These are phyloP conservation scores for Bipolaris zeicola DNA, from an alignment of 2,329 filamentous ascomycete species.

Conservation along the genomic window DNA sequence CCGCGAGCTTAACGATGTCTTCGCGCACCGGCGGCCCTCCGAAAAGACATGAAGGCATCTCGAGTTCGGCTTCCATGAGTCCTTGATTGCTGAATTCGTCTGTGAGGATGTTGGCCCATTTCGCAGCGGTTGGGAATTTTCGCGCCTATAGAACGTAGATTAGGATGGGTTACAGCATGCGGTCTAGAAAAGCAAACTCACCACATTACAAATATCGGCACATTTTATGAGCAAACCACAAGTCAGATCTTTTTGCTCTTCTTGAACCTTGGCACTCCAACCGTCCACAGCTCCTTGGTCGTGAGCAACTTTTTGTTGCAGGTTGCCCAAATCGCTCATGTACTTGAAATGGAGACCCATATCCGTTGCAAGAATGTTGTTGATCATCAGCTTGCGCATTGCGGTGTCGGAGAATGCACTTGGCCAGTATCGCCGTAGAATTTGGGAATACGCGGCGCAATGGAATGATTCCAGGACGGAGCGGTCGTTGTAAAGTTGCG, in stretches of 20 bases:
- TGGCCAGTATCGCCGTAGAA: slow-evolving; percentile 91
- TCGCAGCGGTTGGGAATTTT: slow-evolving; percentile 77
- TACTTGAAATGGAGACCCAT: slow-evolving; percentile 98
- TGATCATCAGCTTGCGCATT: slow-evolving; percentile 91
- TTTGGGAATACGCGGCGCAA: slow-evolving; percentile 95
- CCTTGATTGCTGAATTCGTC: slow-evolving; percentile 95
- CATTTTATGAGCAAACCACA: slow-evolving; percentile 96
- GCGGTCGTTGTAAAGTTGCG: slow-evolving; percentile 94
- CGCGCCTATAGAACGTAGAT: slow-evolving; percentile 66
- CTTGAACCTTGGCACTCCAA: slow-evolving; percentile 77
- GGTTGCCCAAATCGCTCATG: slow-evolving; percentile 82
- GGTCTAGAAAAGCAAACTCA: slow-evolving; percentile 56
- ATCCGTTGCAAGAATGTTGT: slow-evolving; percentile 94
- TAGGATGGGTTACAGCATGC: not conserved
- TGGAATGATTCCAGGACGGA: slow-evolving; percentile 98
- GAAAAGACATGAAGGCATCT: slow-evolving; percentile 86
- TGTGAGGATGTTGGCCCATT: slow-evolving; percentile 93
- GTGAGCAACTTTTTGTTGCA: slow-evolving; percentile 77
- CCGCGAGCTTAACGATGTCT: slow-evolving; percentile 80
- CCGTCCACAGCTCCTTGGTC: slow-evolving; percentile 67
- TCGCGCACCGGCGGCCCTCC: slow-evolving; percentile 78
- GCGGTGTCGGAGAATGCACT: slow-evolving; percentile 75
- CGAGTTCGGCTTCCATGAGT: slow-evolving; percentile 85
- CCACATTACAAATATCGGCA: slow-evolving; percentile 97
- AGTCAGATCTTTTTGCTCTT: slow-evolving; percentile 78